Evolutionary conservation across 495 filamentous ascomycete genomes (phyloP), one percentile per base, ranked within the genome.

Genomic region (Lentithecium fluviatile): DNA sequence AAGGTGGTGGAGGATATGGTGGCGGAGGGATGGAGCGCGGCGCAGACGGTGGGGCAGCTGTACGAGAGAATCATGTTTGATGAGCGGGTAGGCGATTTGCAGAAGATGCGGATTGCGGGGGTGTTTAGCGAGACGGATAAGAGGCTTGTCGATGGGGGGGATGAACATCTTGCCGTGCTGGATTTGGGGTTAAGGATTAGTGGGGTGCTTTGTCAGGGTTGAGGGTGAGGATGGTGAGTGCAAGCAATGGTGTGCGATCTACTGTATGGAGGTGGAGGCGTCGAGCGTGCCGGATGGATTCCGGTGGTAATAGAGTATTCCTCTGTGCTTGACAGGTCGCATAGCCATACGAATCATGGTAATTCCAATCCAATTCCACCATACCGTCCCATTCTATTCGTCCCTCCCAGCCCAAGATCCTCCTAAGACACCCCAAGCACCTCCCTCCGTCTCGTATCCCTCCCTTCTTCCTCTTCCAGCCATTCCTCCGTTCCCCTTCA

Each of bases 21-120:
- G 58, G 93, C 94, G 13, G 94, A 99, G 76, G 94, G 94, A 21
- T 99, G 94, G 95, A 96, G 90, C 75, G 94, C 93, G n/a, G 85
- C 86, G 17, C 94, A 97, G 76, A 79, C 95, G 19, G 78, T 97
- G 45, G 71, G 80, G 6, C 91, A 98, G 88, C 75, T 98, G 25
- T 97, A 96, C 68, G 86, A 90, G 68, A 80, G 82, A 32, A 73
- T 96, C 46, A 77, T 98, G 6, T 91, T 85, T 73, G 88, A 95
- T 66, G 94, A 98, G 69, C 77, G 82, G 29, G 85, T 95, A 20
- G 82, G 84, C 0, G 89, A 96, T 69, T 75, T 82, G 11, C 87
- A 94, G 67, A 99, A 99, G 78, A 93, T 89, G 68, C 87, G 86
- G 76, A 95, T 99, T 59, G 86, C 91, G 24, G 80, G 87, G 65